Conservation (phyloP, 2,329 filamentous ascomycete species). For the Monosporascus sp. region DNA sequence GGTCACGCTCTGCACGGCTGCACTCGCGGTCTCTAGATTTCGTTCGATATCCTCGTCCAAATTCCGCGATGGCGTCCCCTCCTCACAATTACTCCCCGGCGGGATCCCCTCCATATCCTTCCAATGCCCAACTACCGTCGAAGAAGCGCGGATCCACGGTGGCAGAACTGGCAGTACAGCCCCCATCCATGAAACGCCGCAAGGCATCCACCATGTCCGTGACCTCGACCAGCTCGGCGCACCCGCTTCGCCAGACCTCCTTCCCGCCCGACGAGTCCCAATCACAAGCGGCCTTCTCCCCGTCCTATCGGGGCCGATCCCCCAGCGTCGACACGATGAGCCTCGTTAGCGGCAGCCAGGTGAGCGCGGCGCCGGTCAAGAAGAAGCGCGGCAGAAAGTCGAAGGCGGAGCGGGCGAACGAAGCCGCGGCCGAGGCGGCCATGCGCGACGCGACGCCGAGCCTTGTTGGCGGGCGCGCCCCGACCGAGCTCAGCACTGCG, state of each 20-base stretch:
- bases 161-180: slow-evolving; percentile 43
- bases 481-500: slow-evolving; percentile 38
- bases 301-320: slow-evolving; percentile 51
- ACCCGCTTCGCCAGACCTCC: slow-evolving; percentile 75
- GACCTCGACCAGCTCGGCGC: slow-evolving; percentile 47
- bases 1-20: no score
- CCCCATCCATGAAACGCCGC: slow-evolving; percentile 57
- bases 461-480: slow-evolving; percentile 39
- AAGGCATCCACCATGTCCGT: slow-evolving; percentile 63
- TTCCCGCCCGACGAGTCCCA: slow-evolving; percentile 61
- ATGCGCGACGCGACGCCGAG: slow-evolving; percentile 33
- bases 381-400: slow-evolving; percentile 60
- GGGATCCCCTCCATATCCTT: slow-evolving; percentile 51
- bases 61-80: slow-evolving; percentile 50
- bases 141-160: slow-evolving; percentile 62
- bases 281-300: slow-evolving; percentile 35
- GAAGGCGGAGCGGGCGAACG: slow-evolving; percentile 49
- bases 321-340: slow-evolving; percentile 60
- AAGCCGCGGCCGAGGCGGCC: slow-evolving; percentile 39
- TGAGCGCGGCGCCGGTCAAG: slow-evolving; percentile 43
- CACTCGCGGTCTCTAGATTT: background rate
- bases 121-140: slow-evolving; percentile 45
- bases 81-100: slow-evolving; percentile 45
- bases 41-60: background rate
- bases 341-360: slow-evolving; percentile 57